Percentiles rank a stretch among this genome's conserved stretches.
These are phyloP conservation scores for Talaromyces albobiverticillius DNA, from an alignment of 2,329 filamentous ascomycete genomes.

Conservation along the genomic window DNA sequence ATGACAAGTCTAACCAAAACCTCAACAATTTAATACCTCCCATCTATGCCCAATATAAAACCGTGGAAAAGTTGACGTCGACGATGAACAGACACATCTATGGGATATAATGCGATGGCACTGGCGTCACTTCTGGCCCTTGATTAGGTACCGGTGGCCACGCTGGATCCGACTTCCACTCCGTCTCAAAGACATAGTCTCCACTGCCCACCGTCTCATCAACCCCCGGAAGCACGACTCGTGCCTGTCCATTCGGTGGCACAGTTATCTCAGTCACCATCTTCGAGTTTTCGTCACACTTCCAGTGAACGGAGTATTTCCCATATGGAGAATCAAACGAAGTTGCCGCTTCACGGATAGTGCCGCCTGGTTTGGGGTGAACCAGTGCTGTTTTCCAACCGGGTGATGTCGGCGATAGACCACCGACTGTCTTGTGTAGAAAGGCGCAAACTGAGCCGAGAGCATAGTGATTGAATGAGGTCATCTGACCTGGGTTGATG, in stretches of 20 bases:
- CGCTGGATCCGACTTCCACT: background rate
- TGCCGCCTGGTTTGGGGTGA: background rate
- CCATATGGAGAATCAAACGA: too few relatives aligned
- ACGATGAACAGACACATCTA: too few relatives aligned
- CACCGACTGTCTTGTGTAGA: conserved; percentile 36
- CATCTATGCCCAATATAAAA: too few relatives aligned
- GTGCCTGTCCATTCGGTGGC: too few relatives aligned
- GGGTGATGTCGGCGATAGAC: conserved; percentile 26
- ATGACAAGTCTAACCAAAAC: too few relatives aligned
- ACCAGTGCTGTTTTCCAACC: conserved; percentile 27
- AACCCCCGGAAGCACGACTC: too few relatives aligned
- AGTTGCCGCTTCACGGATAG: background rate
- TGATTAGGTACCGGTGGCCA: background rate
- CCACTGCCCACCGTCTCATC: background rate
- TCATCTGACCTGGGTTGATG: conserved; percentile 43
- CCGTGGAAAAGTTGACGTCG: too few relatives aligned
- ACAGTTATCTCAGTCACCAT: too few relatives aligned
- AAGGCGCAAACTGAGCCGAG: conserved; percentile 39
- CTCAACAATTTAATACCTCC: too few relatives aligned
- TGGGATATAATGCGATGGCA: background rate
- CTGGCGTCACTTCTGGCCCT: background rate
- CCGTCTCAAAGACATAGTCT: background rate
- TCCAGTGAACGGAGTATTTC: too few relatives aligned
- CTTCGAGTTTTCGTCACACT: too few relatives aligned
- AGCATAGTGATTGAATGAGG: conserved; percentile 44